Evolutionary conservation across 768 basidiomycete genomes (phyloP).

Genomic region (Termitomyces sp.): DNA sequence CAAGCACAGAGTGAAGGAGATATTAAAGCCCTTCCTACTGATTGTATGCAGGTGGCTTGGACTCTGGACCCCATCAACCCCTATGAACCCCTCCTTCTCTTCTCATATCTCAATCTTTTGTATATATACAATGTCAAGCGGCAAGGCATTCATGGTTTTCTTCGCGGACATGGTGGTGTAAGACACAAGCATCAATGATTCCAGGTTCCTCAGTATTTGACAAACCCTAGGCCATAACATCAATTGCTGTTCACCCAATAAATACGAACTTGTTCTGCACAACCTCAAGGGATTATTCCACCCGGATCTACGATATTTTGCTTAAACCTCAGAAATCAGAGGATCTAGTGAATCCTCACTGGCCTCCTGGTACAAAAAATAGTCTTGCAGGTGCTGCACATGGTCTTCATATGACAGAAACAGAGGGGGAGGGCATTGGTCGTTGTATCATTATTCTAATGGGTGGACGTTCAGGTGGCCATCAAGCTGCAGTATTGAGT

Average conservation of each 20-base stretch:
- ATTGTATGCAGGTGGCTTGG: constrained; percentile 54
- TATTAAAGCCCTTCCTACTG: constrained; percentile 21
- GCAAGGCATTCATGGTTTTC: constrained; percentile 37
- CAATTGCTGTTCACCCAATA: constrained; percentile 60
- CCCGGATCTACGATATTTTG: constrained; percentile 66
- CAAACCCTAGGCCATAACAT: constrained; percentile 52
- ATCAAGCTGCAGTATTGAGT: constrained; percentile 62
- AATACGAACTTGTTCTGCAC: constrained; percentile 61
- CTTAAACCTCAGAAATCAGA: constrained; percentile 21
- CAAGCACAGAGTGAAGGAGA: constrained; percentile 9
- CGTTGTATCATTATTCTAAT: constrained; percentile 63
- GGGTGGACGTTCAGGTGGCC: constrained; percentile 73
- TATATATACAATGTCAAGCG: constrained; percentile 50
- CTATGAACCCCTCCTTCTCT: constrained; percentile 57
- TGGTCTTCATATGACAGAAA: constrained; percentile 57
- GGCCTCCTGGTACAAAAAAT: constrained; percentile 46
- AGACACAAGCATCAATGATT: constrained; percentile 21
- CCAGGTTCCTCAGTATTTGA: constrained; percentile 9
- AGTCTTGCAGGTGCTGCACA: constrained; percentile 68
- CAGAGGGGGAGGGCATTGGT: constrained; percentile 67
- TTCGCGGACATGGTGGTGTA: constrained; percentile 75
- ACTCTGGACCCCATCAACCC: constrained; percentile 40
- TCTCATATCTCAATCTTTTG: constrained; percentile 50
- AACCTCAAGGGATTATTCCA: constrained; percentile 69
- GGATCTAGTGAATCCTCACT: constrained; percentile 49